Evolutionary conservation across 2,329 filamentous ascomycete genomes (phyloP), one percentile per base, ranked within the genome.

Genomic region (Xylogone sp.): DNA sequence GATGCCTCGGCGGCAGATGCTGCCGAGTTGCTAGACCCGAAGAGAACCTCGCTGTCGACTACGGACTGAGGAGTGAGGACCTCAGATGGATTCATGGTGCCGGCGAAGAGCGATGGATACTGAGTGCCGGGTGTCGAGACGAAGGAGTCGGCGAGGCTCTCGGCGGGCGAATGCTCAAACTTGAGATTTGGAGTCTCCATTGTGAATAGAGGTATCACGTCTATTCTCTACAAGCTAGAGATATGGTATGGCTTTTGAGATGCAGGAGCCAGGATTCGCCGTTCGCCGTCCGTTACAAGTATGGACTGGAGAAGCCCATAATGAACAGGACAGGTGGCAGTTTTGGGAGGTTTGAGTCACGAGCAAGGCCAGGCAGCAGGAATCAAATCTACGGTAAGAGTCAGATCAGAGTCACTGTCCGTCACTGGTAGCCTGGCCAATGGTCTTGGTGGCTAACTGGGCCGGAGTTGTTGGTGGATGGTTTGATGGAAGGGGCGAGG

Each of bases 31-130:
- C 43, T 61, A n/a, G n/a, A n/a, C 3, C 62, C 60, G 51, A 65
- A 65, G 52, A 62, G 5, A 39, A 39, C 6, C 34, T 13, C 61
- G 53, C 62, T 63, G 29, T 67, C 65, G 22, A 59, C 64, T 44
- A 66, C 60, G 39, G 64, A 68, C 31, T 58, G 62, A 24, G 66
- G 65, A 4, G 65, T 67, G 60, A 67, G 60, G 43, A 51, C 60
- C 22, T 65, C 62, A 29, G 46, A 49, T 21, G 59, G 58, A 22
- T 61, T 59, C 55, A 64, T 63, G 24, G 53, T 59, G 45, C 57
- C 54, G 42, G 45, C 51, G 54, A 67, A 68, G 45, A 68, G 60
- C 4, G 65, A 59, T 34, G 63, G 56, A 29, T 65, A 68, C 22
- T 53, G 46, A 22, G 58, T 57, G 48, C 61, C 61, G n/a, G 65